A percentile compares a stretch with the other conserved stretches of the same genome.
Conservation (phyloP, 2,329 filamentous ascomycete species). For the Neophaeococcomyces mojaviensis region DNA sequence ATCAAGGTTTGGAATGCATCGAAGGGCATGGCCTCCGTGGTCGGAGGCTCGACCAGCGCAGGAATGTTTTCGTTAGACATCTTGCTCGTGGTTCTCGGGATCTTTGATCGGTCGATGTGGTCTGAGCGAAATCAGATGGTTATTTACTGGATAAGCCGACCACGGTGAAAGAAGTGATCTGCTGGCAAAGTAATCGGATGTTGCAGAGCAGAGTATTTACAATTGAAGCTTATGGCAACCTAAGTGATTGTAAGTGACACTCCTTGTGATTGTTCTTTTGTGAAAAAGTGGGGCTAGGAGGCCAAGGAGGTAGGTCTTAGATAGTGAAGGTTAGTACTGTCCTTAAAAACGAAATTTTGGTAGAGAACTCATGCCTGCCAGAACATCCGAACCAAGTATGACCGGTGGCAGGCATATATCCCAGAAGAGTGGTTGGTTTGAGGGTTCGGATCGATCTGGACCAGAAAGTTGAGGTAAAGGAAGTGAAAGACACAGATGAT, state of each 20-base stretch:
- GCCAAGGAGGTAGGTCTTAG: not conserved
- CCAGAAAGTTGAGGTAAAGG: no score
- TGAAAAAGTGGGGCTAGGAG: not conserved
- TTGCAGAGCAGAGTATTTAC: not conserved
- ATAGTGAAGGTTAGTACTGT: not conserved
- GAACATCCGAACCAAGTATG: no score
- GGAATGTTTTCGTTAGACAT: not conserved
- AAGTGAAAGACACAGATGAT: no score
- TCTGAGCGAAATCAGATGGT: not conserved
- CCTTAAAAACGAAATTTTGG: not conserved
- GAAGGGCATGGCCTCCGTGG: not conserved
- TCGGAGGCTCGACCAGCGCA: not conserved
- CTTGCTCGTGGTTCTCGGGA: not conserved
- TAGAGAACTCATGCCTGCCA: not conserved
- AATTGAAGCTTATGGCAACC: no score
- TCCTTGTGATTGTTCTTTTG: not conserved
- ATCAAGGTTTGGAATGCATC: slow-evolving; percentile 1
- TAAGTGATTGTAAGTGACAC: not conserved
- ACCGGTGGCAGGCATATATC: no score
- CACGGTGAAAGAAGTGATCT: not conserved
- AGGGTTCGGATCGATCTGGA: no score
- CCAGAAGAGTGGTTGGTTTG: no score
- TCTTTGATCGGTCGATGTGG: not conserved
- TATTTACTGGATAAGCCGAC: not conserved
- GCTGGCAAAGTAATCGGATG: no score